These are phyloP conservation scores for Barnettozyma populi DNA, from an alignment of 805 yeast species.

Conservation along the genomic window DNA sequence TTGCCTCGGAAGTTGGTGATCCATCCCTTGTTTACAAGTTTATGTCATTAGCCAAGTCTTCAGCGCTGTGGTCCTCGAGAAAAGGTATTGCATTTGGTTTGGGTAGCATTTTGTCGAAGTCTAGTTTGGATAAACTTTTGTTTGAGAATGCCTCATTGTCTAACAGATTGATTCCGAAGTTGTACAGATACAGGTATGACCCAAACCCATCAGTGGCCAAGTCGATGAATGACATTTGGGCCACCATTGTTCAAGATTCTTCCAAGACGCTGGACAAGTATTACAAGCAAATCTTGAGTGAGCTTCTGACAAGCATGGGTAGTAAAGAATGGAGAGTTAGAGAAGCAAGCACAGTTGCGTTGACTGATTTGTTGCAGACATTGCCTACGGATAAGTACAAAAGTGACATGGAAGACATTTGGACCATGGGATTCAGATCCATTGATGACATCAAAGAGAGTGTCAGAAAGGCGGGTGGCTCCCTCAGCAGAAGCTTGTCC, in stretches of 20 bases:
- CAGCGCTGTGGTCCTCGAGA: conserved; percentile 87
- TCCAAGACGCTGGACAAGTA: conserved; percentile 47
- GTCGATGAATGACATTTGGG: conserved; percentile 90
- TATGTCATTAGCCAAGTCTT: conserved; percentile 84
- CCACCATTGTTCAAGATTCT: conserved; percentile 53
- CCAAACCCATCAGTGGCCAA: conserved; percentile 69
- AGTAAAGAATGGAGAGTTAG: conserved; percentile 89
- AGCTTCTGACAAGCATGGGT: conserved; percentile 63
- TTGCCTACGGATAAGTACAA: conserved; percentile 47
- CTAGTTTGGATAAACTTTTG: conserved; percentile 61
- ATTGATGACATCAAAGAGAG: conserved; percentile 95
- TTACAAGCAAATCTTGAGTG: conserved; percentile 55
- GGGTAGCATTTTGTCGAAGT: conserved; percentile 76
- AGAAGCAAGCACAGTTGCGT: conserved; percentile 75
- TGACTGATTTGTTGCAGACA: conserved; percentile 64
- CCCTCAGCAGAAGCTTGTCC: conserved; percentile 62
- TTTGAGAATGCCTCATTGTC: conserved; percentile 49
- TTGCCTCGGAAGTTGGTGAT: conserved; percentile 94
- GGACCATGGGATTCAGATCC: conserved; percentile 83
- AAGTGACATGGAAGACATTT: conserved; percentile 53
- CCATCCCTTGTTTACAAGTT: conserved; percentile 91
- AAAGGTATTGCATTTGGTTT: conserved; percentile 93
- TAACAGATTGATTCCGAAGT: conserved; percentile 65
- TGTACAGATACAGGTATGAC: conserved; percentile 81
- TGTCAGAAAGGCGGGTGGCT: conserved; percentile 75